Evolutionary conservation across 805 yeast species (phyloP), one percentile per base, ranked within the genome.

Genomic region (Saccharomycopsis sp.): DNA sequence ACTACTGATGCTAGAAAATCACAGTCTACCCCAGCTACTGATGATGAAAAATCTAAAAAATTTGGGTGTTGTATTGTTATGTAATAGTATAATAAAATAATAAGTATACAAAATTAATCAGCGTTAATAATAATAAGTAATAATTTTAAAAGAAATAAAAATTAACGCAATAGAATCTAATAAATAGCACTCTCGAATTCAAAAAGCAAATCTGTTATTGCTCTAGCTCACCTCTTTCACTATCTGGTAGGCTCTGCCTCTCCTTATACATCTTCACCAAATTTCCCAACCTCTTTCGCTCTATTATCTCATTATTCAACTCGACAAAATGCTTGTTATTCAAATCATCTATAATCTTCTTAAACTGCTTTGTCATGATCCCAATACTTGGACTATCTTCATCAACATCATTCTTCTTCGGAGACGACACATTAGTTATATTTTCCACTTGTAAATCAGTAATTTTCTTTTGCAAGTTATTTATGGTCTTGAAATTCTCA

Each of bases 301-400:
- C 60, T 14, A 64, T 53, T 34, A 70, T 60, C 53, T 70, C 74
- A 49, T 67, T 67, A 38, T 60, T 57, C 41, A 70, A 57, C 51
- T 70, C 73, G 4, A 65, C 55, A 51, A 66, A 73, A 51, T 70
- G 68, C 45, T 67, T 71, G 47, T 69, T 72, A 47, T 70, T 74
- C 29, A 70, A 64, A 40, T 67, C 72, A 32, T 62, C 59, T 20
- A 70, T 44, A 9, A 50, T 47, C 28, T 44, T 43, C 21, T 44
- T 47, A 24, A 50, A 50, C 40, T 47, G 51, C 66, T 22, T 38
- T 33, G 44, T 32, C 46, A 43, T 49, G 21, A 49, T 49, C 5
- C 52, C 52, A n/a, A 40, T 47, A 23, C 47, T 43, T 4, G 47
- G 38, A 19, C 16, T 23, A n/a, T 17, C n/a, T 24, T 17, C 40